A percentile compares a stretch with the other conserved stretches of the same genome.
phyloP scores from a whole-genome alignment of 495 filamentous ascomycete species.

The Annulohypoxylon maeteangense region DNA sequence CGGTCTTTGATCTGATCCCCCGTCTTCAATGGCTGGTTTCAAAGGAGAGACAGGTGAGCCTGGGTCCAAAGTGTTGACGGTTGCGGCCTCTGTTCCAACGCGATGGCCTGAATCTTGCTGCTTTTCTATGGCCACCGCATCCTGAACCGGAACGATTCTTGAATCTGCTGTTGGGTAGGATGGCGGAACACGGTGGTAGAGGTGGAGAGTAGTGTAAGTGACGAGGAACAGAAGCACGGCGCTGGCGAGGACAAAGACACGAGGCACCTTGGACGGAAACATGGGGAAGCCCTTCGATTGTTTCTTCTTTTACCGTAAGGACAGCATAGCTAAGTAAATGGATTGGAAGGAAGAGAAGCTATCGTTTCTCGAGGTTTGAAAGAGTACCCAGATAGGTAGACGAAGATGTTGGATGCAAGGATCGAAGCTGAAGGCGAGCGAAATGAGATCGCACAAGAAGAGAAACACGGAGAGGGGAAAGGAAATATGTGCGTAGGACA shows the following conservation, averaged over 20 bases:
- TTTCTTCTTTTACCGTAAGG: constrained; percentile 12
- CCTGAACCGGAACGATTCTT: constrained; percentile 21
- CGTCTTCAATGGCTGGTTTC: constrained; percentile 7
- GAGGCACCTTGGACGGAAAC: constrained; percentile 39
- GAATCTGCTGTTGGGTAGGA: constrained; percentile 28
- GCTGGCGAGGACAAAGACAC: constrained; percentile 38
- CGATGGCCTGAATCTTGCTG: constrained; percentile 2
- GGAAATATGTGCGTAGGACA: constrained; percentile 12
- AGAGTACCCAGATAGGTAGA: not conserved
- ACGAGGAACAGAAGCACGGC: constrained; percentile 37
- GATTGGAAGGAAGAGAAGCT: not conserved
- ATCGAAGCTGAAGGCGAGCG: not conserved
- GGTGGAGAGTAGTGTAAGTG: constrained; percentile 37
- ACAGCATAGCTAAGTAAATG: constrained; percentile 31
- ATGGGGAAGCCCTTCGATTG: constrained; percentile 30
- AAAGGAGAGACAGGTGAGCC: no score
- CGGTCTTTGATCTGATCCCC: not conserved
- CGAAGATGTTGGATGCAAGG: not conserved
- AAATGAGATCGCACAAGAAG: constrained; percentile 1
- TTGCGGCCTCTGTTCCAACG: not conserved
- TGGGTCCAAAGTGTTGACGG: not conserved
- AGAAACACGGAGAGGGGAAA: constrained; percentile 6
- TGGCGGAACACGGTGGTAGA: constrained; percentile 34
- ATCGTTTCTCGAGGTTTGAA: not conserved
- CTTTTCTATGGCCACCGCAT: constrained; percentile 18